A percentile compares a stretch with the other conserved stretches of the same genome.
phyloP scores from a whole-genome alignment of 495 filamentous ascomycete genomes.

The Usnea hakonensis region DNA sequence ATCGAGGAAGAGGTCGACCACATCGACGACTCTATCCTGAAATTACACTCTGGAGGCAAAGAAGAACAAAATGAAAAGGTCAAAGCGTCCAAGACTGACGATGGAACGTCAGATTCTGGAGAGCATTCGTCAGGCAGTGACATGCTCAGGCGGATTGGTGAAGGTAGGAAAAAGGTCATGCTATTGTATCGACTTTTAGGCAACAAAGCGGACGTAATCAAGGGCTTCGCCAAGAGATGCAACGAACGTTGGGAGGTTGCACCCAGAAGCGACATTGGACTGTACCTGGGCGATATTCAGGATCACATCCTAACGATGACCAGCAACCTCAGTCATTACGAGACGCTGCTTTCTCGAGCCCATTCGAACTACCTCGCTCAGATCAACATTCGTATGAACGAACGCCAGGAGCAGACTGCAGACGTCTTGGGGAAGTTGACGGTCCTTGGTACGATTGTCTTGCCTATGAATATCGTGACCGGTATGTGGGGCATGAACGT shows the following conservation, averaged over 20 bases:
- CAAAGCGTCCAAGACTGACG: constrained; percentile 24
- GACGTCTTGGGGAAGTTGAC: constrained; percentile 93
- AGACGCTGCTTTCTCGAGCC: constrained; percentile 85
- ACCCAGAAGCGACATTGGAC: constrained; percentile 85
- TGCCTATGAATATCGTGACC: constrained; percentile 97
- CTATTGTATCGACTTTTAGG: constrained; percentile 82
- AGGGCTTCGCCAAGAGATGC: constrained; percentile 97
- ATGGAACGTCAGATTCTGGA: constrained; percentile 40
- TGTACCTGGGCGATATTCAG: constrained; percentile 96
- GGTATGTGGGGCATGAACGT: constrained; percentile 99
- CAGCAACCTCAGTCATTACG: constrained; percentile 86
- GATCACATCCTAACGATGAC: constrained; percentile 99
- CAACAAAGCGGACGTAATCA: constrained; percentile 98
- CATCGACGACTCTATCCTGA: constrained; percentile 75
- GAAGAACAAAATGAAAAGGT: constrained; percentile 26
- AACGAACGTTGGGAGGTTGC: constrained; percentile 98
- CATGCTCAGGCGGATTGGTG: constrained; percentile 84
- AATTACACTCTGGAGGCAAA: constrained; percentile 55
- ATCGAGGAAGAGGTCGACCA: constrained; percentile 87
- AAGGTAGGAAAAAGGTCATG: constrained; percentile 96
- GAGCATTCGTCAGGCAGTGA: constrained; percentile 54
- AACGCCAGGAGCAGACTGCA: constrained; percentile 90
- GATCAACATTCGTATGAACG: constrained; percentile 94
- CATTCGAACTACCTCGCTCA: constrained; percentile 94
- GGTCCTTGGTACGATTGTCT: constrained; percentile 89